Evolutionary conservation across 148 eudicot genomes (phyloP).

Genomic region (Vaccinium macrocarpon): DNA sequence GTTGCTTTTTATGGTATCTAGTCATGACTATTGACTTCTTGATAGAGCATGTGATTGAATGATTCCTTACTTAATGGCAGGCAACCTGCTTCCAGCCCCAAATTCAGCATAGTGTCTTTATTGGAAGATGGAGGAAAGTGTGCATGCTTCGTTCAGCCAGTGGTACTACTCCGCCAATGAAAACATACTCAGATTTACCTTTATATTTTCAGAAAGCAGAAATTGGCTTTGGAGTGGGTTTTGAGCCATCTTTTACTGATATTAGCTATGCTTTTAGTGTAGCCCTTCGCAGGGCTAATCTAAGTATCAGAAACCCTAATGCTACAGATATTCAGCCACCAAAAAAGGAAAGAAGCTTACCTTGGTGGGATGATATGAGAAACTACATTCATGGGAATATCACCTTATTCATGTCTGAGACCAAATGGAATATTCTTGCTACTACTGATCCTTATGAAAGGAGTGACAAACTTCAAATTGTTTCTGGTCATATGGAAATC

Average conservation of each 20-base stretch:
- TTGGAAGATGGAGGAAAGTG: slow-evolving; percentile 95
- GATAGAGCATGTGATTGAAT: slow-evolving; percentile 8
- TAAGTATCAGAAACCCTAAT: slow-evolving; percentile 77
- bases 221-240: slow-evolving; percentile 84
- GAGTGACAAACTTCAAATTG: slow-evolving; percentile 69
- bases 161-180: slow-evolving; percentile 96
- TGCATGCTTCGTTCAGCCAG: slow-evolving; percentile 83
- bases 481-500: slow-evolving; percentile 71
- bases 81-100: slow-evolving; percentile 99
- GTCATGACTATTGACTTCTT: slow-evolving; percentile 9
- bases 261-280: slow-evolving; percentile 91
- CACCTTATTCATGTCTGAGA: slow-evolving; percentile 69
- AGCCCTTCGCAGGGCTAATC: slow-evolving; percentile 96
- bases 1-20: background rate
- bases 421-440: slow-evolving; percentile 73
- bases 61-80: slow-evolving; percentile 37
- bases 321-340: slow-evolving; percentile 53
- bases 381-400: slow-evolving; percentile 84
- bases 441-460: slow-evolving; percentile 94
- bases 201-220: slow-evolving; percentile 82
- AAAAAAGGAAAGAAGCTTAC: slow-evolving; percentile 90
- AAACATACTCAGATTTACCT: slow-evolving; percentile 81
- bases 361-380: slow-evolving; percentile 99
- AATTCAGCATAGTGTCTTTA: slow-evolving; percentile 71
- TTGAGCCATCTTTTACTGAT: slow-evolving; percentile 91